phyloP scores from a whole-genome alignment of 257 asterid species.

The Rubia yunnanensis region DNA sequence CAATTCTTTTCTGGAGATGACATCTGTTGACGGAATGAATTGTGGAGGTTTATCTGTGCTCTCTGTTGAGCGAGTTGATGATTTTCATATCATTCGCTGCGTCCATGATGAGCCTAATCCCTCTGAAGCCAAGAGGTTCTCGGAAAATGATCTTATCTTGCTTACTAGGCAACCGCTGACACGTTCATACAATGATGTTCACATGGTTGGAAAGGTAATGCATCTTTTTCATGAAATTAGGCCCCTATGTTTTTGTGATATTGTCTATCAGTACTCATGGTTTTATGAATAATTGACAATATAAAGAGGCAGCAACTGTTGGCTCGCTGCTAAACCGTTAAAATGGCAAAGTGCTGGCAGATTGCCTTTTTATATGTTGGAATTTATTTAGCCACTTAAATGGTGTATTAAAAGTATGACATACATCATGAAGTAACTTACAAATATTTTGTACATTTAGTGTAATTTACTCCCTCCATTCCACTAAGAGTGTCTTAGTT shows the following conservation, averaged over 20 bases:
- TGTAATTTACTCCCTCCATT: no score
- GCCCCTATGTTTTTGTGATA: not conserved
- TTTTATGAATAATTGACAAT: not conserved
- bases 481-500: no score
- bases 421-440: no score
- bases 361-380: not conserved
- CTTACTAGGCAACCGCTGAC: slow-evolving; percentile 66
- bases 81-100: slow-evolving; percentile 86
- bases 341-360: no score
- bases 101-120: slow-evolving; percentile 58
- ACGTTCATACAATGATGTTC: slow-evolving; percentile 49
- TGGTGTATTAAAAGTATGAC: no score
- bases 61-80: slow-evolving; percentile 87
- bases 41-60: slow-evolving; percentile 74
- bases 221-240: not conserved
- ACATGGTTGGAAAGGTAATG: slow-evolving; percentile 80
- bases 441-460: no score
- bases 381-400: not conserved
- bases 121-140: slow-evolving; percentile 46
- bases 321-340: not conserved
- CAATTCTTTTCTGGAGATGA: slow-evolving; percentile 77
- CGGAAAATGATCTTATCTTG: slow-evolving; percentile 79
- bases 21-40: slow-evolving; percentile 54
- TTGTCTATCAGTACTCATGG: not conserved
- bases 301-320: not conserved